Evolutionary conservation across 2,329 filamentous ascomycete species (phyloP), one percentile per base, ranked within the genome.

Genomic region (Ceratocystis smalleyi): DNA sequence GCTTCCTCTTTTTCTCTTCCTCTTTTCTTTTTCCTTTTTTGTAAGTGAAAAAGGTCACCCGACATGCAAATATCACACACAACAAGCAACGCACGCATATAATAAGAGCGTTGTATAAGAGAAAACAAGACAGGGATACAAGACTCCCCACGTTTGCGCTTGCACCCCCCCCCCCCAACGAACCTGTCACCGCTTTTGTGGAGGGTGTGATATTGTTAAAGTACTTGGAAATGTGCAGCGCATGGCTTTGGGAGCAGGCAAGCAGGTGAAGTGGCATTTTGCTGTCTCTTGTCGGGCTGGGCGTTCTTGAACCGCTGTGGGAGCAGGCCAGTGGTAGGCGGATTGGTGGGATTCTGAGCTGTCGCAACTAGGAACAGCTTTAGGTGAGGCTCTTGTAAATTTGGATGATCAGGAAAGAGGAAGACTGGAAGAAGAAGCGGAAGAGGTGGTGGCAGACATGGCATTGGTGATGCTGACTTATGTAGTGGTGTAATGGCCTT

Each of bases 121-220:
- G 51, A 55, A 55, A 55, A 55, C 51, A 17, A 40, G 27, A 19
- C 51, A 61, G 40, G 59, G 59, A 61, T 61, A 5, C 15, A 22
- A 30, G 40, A 45, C 43, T 61, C 59, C 59, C 59, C 59, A 61
- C 59, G 59, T 61, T 61, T 61, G 59, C 59, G 24, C 59, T 40
- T 61, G 51, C 51, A 55, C 51, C 51, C 51, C 59, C 43, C 51
- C 30, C 51, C 51, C 51, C 59, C 43, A 43, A 61, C 59, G 59
- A 47, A 61, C 27, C 59, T 32, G 59, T 61, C 59, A 61, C 59
- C 59, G 59, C 59, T 61, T 61, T 61, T 61, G 59, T 61, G 51
- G 51, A 55, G 51, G 51, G 51, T 55, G 17, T 55, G 24, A 55
- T 30, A 5, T 27, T 24, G 49, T 54, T 40, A 40, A 40, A 40